Evolutionary conservation across 805 yeast genomes (phyloP).

Genomic region (Cyberlindnera galapagoensis): DNA sequence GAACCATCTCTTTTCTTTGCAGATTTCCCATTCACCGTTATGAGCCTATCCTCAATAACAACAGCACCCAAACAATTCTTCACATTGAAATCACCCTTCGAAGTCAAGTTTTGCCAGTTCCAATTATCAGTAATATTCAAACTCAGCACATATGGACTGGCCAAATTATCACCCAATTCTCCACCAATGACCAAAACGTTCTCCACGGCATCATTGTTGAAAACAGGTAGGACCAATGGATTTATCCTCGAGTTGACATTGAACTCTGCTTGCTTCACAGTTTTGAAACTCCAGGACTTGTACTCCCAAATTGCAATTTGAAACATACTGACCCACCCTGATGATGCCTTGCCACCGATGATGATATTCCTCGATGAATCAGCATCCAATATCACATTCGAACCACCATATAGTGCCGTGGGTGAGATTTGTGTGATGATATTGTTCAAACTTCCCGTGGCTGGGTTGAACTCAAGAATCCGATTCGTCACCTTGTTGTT

Average conservation of each 20-base stretch:
- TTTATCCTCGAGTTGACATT: slow-evolving; percentile 46
- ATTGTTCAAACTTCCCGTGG: slow-evolving; percentile 27
- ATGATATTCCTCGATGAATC: slow-evolving; percentile 42
- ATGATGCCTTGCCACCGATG: slow-evolving; percentile 57
- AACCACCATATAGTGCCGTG: slow-evolving; percentile 47
- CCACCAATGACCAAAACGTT: slow-evolving; percentile 60
- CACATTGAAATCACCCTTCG: slow-evolving; percentile 22
- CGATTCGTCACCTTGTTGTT: slow-evolving; percentile 31
- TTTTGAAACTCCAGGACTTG: slow-evolving; percentile 58
- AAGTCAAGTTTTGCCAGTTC: slow-evolving; percentile 22
- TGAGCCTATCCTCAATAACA: slow-evolving; percentile 42
- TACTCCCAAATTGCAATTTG: slow-evolving; percentile 73
- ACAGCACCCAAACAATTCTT: slow-evolving; percentile 40
- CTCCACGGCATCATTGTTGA: slow-evolving; percentile 24
- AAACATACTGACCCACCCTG: slow-evolving; percentile 67
- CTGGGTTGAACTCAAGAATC: slow-evolving; percentile 38
- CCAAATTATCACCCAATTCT: slow-evolving; percentile 40
- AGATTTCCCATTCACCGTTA: slow-evolving; percentile 31
- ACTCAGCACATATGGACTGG: slow-evolving; percentile 16
- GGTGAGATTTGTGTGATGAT: slow-evolving; percentile 48
- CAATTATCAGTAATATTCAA: slow-evolving; percentile 19
- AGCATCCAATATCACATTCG: slow-evolving; percentile 32
- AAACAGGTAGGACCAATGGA: slow-evolving; percentile 51
- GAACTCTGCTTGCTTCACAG: slow-evolving; percentile 25
- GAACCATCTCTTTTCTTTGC: slow-evolving; percentile 17